These are phyloP conservation scores for Pyrus hybrid DNA, from an alignment of 331 rosid genomes.

Conservation along the genomic window DNA sequence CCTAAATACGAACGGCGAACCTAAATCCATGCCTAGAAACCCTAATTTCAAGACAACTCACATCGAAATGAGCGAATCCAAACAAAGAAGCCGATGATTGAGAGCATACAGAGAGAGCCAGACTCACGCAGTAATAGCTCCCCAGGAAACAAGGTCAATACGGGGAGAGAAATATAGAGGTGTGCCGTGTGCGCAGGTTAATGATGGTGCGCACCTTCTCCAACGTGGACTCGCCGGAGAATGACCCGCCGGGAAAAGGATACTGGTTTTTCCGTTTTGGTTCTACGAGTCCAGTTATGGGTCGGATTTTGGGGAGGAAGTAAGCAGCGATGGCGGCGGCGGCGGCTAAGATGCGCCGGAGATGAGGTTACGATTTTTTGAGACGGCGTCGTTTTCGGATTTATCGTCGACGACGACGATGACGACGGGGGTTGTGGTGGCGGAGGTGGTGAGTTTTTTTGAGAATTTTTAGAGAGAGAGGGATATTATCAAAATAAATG, in stretches of 20 bases:
- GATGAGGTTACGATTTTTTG: constrained; percentile 35
- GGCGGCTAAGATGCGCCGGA: constrained; percentile 33
- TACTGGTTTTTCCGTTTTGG: neutral
- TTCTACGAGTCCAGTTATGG: constrained; percentile 3
- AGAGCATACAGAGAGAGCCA: constrained; percentile 10
- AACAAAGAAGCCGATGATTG: constrained; percentile 20
- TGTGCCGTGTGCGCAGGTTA: constrained; percentile 24
- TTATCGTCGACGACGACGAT: constrained; percentile 46
- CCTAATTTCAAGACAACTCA: constrained; percentile 28
- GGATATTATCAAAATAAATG: neutral
- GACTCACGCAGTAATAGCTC: constrained; percentile 27
- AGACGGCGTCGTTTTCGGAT: constrained; percentile 44
- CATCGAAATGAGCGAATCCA: constrained; percentile 27
- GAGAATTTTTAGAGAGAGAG: neutral
- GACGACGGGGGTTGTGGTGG: neutral
- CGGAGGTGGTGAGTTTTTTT: constrained; percentile 3
- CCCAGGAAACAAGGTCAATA: constrained; percentile 18
- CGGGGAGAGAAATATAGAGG: neutral
- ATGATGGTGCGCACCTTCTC: constrained; percentile 41
- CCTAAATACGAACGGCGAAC: constrained; percentile 20
- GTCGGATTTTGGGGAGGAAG: constrained; percentile 6
- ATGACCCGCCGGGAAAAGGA: constrained; percentile 33
- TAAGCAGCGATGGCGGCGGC: constrained; percentile 10
- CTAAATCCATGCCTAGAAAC: constrained; percentile 47
- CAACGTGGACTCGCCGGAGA: constrained; percentile 36